Percentiles rank a stretch among this genome's conserved stretches.
Conservation (phyloP, 768 basidiomycete species). For the Mycena capillaripes region DNA sequence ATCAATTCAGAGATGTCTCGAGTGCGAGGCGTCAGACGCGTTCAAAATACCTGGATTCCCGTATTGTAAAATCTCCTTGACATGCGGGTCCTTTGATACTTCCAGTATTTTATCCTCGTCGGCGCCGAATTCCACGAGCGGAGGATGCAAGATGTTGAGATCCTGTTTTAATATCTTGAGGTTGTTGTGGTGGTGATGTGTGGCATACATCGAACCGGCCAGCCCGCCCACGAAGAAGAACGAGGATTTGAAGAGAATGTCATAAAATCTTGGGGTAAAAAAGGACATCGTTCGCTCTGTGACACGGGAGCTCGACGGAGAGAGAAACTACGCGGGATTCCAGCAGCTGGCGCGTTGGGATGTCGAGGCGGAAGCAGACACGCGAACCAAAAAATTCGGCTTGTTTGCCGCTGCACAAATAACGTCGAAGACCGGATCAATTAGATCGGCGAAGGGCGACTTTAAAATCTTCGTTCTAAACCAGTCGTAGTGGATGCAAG, state of each 20-base stretch:
- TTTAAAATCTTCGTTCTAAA: too few species aligned
- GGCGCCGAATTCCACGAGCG: slow-evolving; percentile 28
- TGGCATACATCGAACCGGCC: slow-evolving; percentile 38
- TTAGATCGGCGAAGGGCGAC: too few species aligned
- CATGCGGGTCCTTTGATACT: slow-evolving; percentile 28
- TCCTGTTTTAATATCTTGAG: slow-evolving; percentile 38
- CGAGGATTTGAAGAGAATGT: slow-evolving; percentile 32
- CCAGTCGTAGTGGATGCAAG: too few species aligned
- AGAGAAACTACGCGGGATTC: too few species aligned
- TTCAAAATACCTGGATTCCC: slow-evolving; percentile 79
- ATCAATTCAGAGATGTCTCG: slow-evolving; percentile 9
- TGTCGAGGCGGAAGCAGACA: too few species aligned
- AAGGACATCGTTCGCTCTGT: too few species aligned
- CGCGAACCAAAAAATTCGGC: slow-evolving; percentile 3
- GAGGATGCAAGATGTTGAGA: slow-evolving; percentile 36
- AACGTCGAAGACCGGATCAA: neutral
- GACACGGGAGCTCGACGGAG: too few species aligned
- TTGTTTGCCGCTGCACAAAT: slow-evolving; percentile 26
- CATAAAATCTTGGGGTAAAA: slow-evolving; percentile 25
- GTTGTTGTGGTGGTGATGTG: slow-evolving; percentile 39
- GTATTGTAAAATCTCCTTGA: slow-evolving; percentile 70
- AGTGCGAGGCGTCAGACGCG: neutral
- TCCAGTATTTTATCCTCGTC: slow-evolving; percentile 24
- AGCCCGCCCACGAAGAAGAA: slow-evolving; percentile 34
- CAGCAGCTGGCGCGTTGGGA: too few species aligned